A percentile compares a stretch with the other conserved stretches of the same genome.
phyloP scores from a whole-genome alignment of 1,284 basidiomycete species.

The Spongispora temasekensis region DNA sequence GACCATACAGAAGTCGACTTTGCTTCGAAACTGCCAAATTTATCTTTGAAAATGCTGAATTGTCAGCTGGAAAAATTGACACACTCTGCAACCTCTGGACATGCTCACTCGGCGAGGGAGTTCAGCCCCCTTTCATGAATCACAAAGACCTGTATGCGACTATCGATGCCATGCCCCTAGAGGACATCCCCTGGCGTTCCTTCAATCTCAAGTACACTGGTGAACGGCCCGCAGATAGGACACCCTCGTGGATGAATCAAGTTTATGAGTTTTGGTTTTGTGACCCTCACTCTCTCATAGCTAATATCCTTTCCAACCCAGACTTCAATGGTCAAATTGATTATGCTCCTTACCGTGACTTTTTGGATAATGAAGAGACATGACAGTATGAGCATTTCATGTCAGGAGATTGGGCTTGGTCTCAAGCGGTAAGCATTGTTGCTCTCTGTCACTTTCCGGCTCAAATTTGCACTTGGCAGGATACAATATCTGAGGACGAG shows the following conservation, averaged over 20 bases:
- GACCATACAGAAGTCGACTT: not conserved
- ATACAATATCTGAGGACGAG: not conserved
- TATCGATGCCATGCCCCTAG: slow-evolving; percentile 15
- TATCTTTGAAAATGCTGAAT: not conserved
- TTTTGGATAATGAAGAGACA: not conserved
- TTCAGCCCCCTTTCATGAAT: not conserved
- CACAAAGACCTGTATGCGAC: slow-evolving; percentile 10
- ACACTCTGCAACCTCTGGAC: slow-evolving; percentile 1
- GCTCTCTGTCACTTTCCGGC: not conserved
- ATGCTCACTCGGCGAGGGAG: not conserved
- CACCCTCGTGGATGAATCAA: not conserved
- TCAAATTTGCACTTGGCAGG: not conserved
- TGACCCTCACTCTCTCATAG: not conserved
- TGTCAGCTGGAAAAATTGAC: not conserved
- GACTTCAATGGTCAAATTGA: not conserved
- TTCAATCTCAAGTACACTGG: not conserved
- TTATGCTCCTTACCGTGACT: not conserved
- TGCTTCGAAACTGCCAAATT: not conserved
- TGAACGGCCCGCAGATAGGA: not conserved
- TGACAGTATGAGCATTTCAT: not conserved
- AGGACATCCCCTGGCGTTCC: not conserved
- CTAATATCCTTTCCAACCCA: not conserved
- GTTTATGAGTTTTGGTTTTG: not conserved
- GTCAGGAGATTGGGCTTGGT: not conserved
- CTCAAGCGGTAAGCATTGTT: not conserved